These are phyloP conservation scores for Trametes villosa DNA, from an alignment of 768 basidiomycete species.

Conservation along the genomic window DNA sequence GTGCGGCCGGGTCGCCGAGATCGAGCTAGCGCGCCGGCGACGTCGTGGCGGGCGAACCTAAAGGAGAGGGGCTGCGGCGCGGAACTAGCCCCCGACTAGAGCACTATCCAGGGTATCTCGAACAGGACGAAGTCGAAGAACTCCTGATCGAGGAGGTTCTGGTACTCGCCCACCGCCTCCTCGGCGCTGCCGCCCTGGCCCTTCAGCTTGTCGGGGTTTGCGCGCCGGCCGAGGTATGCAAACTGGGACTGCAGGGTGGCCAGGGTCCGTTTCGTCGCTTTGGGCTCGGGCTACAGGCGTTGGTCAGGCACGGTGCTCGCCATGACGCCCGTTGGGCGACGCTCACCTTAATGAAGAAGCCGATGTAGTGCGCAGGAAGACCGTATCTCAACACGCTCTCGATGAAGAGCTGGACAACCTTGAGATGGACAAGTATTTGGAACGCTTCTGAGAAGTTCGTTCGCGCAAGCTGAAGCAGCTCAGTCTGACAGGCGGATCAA, in stretches of 20 bases:
- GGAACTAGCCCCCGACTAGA: too few species aligned
- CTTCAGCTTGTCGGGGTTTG: conserved; percentile 42
- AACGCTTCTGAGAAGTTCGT: conserved; percentile 98
- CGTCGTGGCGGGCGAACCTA: neutral
- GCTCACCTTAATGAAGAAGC: conserved; percentile 76
- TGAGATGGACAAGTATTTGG: conserved; percentile 92
- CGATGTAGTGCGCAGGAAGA: conserved; percentile 88
- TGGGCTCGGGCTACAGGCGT: conserved; percentile 76
- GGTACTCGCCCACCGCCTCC: conserved; percentile 90
- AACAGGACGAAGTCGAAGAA: conserved; percentile 94
- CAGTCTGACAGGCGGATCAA: conserved; percentile 60
- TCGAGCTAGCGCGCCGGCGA: neutral
- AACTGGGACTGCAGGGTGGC: conserved; percentile 76
- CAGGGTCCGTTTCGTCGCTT: conserved; percentile 80
- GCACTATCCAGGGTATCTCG: conserved; percentile 89
- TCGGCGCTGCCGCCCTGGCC: conserved; percentile 49
- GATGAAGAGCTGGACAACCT: conserved; percentile 87
- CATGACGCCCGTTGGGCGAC: neutral
- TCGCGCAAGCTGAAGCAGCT: conserved; percentile 85
- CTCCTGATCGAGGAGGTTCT: conserved; percentile 92
- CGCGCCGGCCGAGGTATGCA: conserved; percentile 76
- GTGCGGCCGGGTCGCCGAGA: neutral
- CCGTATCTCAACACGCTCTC: conserved; percentile 97
- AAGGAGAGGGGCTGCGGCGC: too few species aligned
- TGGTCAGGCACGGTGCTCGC: neutral